phyloP scores from a whole-genome alignment of 2,329 filamentous ascomycete species.

The Tricladium varicosporioides region DNA sequence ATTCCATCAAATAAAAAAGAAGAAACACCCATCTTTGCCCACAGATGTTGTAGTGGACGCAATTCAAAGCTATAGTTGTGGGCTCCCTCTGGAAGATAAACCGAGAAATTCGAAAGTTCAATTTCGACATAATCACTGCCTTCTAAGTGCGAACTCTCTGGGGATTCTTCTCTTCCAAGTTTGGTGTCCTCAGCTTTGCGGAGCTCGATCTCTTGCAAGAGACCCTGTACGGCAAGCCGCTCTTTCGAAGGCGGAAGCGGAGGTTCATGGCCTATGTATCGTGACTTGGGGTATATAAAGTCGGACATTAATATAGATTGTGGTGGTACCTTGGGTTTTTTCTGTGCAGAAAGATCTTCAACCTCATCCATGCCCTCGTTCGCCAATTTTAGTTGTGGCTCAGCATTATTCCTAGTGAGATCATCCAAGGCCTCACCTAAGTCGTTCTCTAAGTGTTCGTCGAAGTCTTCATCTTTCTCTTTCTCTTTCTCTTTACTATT shows the following conservation, averaged over 20 bases:
- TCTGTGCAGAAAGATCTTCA: background rate
- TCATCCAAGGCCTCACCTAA: background rate
- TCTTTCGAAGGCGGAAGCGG: slow-evolving; percentile 17
- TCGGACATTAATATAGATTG: background rate
- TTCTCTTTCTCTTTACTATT: too few species aligned
- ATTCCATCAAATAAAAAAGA: slow-evolving; percentile 59
- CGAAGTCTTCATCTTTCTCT: too few species aligned
- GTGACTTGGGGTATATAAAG: slow-evolving; percentile 16
- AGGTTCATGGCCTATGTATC: slow-evolving; percentile 11
- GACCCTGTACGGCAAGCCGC: slow-evolving; percentile 10
- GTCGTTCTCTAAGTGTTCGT: too few species aligned
- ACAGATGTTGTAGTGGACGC: slow-evolving; percentile 52
- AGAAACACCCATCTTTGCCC: slow-evolving; percentile 37
- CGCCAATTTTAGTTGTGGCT: too few species aligned
- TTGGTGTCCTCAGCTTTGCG: background rate
- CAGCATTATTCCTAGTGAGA: background rate
- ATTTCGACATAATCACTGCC: slow-evolving; percentile 40
- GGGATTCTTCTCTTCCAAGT: background rate
- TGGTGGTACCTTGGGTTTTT: background rate
- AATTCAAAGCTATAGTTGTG: slow-evolving; percentile 46
- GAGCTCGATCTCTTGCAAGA: slow-evolving; percentile 6
- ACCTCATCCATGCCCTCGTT: background rate
- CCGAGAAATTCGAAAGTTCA: slow-evolving; percentile 54
- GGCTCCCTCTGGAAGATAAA: slow-evolving; percentile 45
- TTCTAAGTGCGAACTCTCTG: background rate